These are phyloP conservation scores for Pterocarpus macrocarpus DNA, from an alignment of 306 rosid genomes.

Conservation along the genomic window DNA sequence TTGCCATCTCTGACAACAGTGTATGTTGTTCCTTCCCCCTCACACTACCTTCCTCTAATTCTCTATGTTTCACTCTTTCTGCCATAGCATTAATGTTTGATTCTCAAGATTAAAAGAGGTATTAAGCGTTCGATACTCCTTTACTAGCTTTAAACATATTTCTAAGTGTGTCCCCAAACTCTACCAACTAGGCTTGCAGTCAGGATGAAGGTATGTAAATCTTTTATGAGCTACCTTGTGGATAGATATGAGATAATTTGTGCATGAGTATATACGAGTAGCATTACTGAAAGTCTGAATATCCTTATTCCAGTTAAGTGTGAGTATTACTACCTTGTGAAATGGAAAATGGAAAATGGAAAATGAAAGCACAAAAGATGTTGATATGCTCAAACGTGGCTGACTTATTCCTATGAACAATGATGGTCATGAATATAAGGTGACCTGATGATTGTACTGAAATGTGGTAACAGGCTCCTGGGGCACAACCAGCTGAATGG, in stretches of 20 bases:
- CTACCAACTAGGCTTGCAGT: no score
- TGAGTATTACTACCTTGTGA: no score
- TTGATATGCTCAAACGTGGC: background rate
- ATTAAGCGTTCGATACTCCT: no score
- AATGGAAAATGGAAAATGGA: no score
- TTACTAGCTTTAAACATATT: no score
- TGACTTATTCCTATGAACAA: slow-evolving; percentile 24
- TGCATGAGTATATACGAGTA: no score
- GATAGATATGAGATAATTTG: no score
- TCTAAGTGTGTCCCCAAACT: no score
- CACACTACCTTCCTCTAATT: slow-evolving; percentile 9
- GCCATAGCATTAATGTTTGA: background rate
- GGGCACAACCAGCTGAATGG: slow-evolving; percentile 49
- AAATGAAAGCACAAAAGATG: background rate
- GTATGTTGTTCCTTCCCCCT: slow-evolving; percentile 56
- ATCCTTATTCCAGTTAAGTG: no score
- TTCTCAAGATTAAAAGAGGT: background rate
- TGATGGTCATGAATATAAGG: slow-evolving; percentile 24
- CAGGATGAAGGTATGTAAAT: no score
- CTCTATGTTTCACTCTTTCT: slow-evolving; percentile 4
- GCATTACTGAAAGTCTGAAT: no score
- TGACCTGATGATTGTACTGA: slow-evolving; percentile 38
- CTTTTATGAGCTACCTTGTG: no score
- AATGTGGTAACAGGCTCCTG: slow-evolving; percentile 51
- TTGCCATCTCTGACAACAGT: slow-evolving; percentile 56